phyloP scores from a whole-genome alignment of 1,284 basidiomycete genomes.

The Neonothopanus nambi region DNA sequence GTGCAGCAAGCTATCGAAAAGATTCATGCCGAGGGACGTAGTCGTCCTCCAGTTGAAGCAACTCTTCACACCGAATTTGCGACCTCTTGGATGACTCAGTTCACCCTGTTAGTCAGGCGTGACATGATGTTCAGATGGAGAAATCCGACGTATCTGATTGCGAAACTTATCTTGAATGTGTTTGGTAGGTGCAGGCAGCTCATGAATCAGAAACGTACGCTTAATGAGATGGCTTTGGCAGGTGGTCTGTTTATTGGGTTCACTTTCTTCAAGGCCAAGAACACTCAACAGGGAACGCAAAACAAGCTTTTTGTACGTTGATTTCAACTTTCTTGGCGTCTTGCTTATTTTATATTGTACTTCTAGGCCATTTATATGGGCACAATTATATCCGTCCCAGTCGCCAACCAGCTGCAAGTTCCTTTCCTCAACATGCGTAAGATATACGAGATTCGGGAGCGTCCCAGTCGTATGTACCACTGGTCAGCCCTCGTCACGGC shows the following conservation, averaged over 20 bases:
- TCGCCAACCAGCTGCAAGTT: conserved; percentile 49
- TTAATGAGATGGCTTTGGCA: too few relatives aligned
- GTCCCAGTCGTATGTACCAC: conserved; percentile 78
- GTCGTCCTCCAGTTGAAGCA: conserved; percentile 31
- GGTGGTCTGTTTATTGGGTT: conserved; percentile 64
- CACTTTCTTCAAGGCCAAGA: conserved; percentile 67
- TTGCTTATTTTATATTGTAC: not conserved
- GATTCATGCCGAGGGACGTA: conserved; percentile 39
- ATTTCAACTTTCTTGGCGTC: not conserved
- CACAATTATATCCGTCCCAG: conserved; percentile 43
- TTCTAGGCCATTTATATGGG: conserved; percentile 45
- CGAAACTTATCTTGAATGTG: conserved; percentile 67
- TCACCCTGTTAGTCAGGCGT: conserved; percentile 42
- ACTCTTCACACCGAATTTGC: conserved; percentile 51
- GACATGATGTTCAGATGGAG: conserved; percentile 43
- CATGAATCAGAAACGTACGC: too few relatives aligned
- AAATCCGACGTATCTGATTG: conserved; percentile 70
- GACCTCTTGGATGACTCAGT: conserved; percentile 49
- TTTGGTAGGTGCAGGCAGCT: conserved; percentile 24
- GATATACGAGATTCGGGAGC: conserved; percentile 75
- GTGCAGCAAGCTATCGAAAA: conserved; percentile 37
- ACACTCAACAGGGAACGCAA: conserved; percentile 72
- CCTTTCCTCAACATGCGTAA: conserved; percentile 47
- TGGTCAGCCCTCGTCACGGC: conserved; percentile 76
- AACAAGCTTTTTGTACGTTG: conserved; percentile 74